These are phyloP conservation scores for Alternaria sp. DNA, from an alignment of 2,329 filamentous ascomycete genomes.

Conservation along the genomic window DNA sequence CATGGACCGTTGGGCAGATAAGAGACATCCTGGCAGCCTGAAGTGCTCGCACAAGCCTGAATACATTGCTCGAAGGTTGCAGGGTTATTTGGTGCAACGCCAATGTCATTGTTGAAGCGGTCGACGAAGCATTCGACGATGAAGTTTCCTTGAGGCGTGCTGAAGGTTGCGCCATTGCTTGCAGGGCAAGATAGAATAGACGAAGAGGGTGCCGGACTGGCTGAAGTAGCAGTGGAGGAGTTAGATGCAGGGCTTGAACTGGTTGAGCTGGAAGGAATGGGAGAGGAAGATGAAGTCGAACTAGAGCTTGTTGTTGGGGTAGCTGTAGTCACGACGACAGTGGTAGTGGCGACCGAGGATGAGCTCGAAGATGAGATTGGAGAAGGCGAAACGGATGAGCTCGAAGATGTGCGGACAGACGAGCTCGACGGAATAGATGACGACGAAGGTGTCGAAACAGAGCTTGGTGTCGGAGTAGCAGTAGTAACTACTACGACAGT, in stretches of 20 bases:
- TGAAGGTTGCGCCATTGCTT: slow-evolving; percentile 13
- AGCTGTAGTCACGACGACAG: neutral
- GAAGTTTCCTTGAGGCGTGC: slow-evolving; percentile 17
- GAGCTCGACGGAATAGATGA: too few relatives aligned
- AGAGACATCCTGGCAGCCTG: slow-evolving; percentile 16
- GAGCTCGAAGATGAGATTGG: neutral
- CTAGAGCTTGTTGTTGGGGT: slow-evolving; percentile 3
- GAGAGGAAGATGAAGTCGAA: neutral
- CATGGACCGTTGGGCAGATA: slow-evolving; percentile 24
- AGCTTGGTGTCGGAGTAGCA: too few relatives aligned
- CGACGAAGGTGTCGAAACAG: too few relatives aligned
- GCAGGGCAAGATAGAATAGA: slow-evolving; percentile 17
- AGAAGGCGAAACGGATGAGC: neutral
- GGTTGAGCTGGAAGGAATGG: neutral
- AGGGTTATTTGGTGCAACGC: slow-evolving; percentile 6
- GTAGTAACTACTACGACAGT: too few relatives aligned
- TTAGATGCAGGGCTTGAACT: neutral
- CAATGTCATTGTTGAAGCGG: slow-evolving; percentile 13
- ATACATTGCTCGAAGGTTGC: slow-evolving; percentile 14
- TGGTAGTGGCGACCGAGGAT: neutral
- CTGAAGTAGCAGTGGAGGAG: slow-evolving; percentile 4
- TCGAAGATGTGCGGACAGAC: too few relatives aligned
- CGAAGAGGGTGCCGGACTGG: neutral
- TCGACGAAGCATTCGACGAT: slow-evolving; percentile 24
- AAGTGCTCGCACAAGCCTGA: slow-evolving; percentile 10